phyloP scores from a whole-genome alignment of 768 basidiomycete species.

The Psilocybe tampanensis region DNA sequence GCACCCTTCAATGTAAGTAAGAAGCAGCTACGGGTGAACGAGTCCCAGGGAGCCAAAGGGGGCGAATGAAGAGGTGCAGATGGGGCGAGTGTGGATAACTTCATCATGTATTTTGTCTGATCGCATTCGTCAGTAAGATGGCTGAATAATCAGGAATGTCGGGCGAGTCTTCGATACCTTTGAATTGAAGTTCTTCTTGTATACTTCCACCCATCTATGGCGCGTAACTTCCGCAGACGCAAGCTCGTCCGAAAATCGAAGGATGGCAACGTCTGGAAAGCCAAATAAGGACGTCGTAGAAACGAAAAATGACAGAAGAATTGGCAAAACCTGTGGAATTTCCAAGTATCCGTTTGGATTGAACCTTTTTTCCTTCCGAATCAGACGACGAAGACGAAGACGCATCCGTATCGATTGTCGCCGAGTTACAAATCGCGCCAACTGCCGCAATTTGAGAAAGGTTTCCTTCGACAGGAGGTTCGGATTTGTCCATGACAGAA shows the following conservation, averaged over 20 bases:
- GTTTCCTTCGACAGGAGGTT: slow-evolving; percentile 12
- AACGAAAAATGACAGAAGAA: too few relatives aligned
- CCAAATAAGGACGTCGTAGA: slow-evolving; percentile 5
- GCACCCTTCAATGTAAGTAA: slow-evolving; percentile 34
- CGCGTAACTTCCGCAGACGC: slow-evolving; percentile 27
- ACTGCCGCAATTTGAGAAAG: slow-evolving; percentile 38
- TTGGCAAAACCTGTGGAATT: slow-evolving; percentile 52
- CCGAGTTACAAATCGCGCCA: slow-evolving; percentile 55
- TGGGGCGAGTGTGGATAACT: slow-evolving; percentile 31
- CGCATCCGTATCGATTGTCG: slow-evolving; percentile 36
- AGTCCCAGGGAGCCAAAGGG: slow-evolving; percentile 26
- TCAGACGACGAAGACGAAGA: slow-evolving; percentile 22
- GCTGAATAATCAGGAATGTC: background rate
- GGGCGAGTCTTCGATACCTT: slow-evolving; percentile 18
- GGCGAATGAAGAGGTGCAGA: slow-evolving; percentile 11
- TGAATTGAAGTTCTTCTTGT: slow-evolving; percentile 42
- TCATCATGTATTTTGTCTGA: slow-evolving; percentile 58
- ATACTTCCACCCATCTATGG: slow-evolving; percentile 36
- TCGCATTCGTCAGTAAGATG: background rate
- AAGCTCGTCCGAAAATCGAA: slow-evolving; percentile 48
- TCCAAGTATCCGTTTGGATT: slow-evolving; percentile 38
- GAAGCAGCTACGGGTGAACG: slow-evolving; percentile 21
- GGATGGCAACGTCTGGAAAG: slow-evolving; percentile 49
- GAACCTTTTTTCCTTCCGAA: slow-evolving; percentile 24
- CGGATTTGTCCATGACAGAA: slow-evolving; percentile 7